phyloP scores from a whole-genome alignment of 495 filamentous ascomycete genomes.

The Penicillium canescens region DNA sequence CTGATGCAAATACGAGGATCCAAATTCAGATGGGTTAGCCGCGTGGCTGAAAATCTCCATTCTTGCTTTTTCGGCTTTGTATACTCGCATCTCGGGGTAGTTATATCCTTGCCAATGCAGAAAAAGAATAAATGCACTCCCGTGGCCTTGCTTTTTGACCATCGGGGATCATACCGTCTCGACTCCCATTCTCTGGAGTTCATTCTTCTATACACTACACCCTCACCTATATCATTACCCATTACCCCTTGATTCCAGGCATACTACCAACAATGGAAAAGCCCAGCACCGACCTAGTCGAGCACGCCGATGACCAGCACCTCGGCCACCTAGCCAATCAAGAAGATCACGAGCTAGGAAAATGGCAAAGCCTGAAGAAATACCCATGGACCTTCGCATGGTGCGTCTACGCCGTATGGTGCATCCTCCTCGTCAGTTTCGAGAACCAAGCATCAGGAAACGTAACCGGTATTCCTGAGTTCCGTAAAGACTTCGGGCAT shows the following conservation, averaged over 20 bases:
- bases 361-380: constrained; percentile 16
- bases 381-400: constrained; percentile 18
- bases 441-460: constrained; percentile 32
- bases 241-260: not conserved
- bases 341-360: constrained; percentile 16
- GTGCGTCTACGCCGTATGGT: constrained; percentile 25
- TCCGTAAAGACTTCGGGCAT: constrained; percentile 32
- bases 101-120: not conserved
- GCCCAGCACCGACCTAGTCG: constrained; percentile 13
- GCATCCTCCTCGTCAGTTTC: constrained; percentile 26
- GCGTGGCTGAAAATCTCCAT: not conserved
- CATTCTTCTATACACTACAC: not conserved
- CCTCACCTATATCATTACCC: not conserved
- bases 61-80: not conserved
- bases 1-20: not conserved
- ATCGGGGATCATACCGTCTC: too few species aligned
- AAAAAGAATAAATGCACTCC: too few species aligned
- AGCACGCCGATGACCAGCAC: constrained; percentile 10
- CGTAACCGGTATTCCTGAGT: constrained; percentile 31
- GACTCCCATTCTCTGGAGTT: too few species aligned
- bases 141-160: too few species aligned
- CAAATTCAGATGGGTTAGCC: not conserved
- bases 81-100: not conserved
- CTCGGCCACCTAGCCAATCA: constrained; percentile 16
- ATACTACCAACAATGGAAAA: constrained; percentile 9